Base-by-base conservation (phyloP, 176 grass and related monocot genomes). In the Calamus simplicifolius region DNA sequence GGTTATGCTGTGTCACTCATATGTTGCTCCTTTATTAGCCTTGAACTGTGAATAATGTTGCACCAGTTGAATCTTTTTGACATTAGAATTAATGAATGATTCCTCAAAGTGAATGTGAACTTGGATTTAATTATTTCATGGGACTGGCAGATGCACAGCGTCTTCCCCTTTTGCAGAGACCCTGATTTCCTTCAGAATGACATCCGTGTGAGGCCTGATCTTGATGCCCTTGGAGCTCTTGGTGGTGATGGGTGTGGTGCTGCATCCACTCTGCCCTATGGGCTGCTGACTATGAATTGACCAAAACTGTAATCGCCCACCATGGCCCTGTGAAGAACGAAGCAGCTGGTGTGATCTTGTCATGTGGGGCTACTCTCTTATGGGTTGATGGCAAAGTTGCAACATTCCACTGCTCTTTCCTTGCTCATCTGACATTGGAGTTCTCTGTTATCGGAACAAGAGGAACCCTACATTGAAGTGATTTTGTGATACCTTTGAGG, bases 161-260 rank as follows among this genome's bases (percentile, higher is more conserved):
- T 79, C 48, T 80, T 79, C 60, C 48, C 74, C 57, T 85, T 85
- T 29, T 52, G 0, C 5, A 77, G 28, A 35, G 61, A 85, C 0
- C 75, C 85, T 50, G 64, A 89, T 18, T 95, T 95, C 64, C 85
- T 95, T 60, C 61, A 72, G 31, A 95, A 89, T 73, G 82, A 95
- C 49, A 89, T 89, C 59, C 81, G 85, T 58, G 85, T 95, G 48
- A 95, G 83, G 52, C 85, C 89, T 16, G 89, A 89, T 49, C 81
- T 95, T 0, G 89, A 95, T n/a, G 78, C 85, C 25, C 76, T 95
- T 57, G 85, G 85, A 12, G 78, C 43, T 5, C 81, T 95, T 1
- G 89, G 89, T 0, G 89, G 89, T 65, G 66, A 15, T 1, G 81
- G 85, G 25, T n/a, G n/a, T 95, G 89, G 89, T 95, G 84, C 69